A percentile compares a stretch with the other conserved stretches of the same genome.
These are phyloP conservation scores for Trichocomaceae sp. DNA, from an alignment of 2,329 filamentous ascomycete species.

Conservation along the genomic window DNA sequence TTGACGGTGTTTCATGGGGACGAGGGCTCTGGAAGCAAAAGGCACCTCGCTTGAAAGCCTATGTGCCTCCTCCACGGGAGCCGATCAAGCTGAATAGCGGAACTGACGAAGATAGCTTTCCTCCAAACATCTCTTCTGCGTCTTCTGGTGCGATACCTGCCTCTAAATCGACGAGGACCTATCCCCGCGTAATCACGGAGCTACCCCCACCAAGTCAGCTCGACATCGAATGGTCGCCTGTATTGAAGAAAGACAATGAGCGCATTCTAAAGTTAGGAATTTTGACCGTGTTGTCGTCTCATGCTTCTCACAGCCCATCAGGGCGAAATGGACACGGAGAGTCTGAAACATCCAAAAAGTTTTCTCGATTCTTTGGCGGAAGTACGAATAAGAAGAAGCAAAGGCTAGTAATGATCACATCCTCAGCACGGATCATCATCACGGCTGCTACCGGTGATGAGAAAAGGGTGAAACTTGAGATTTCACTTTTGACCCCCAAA, in stretches of 20 bases:
- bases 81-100: conserved; percentile 67
- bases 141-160: conserved; percentile 28
- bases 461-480: conserved; percentile 88
- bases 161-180: conserved; percentile 50
- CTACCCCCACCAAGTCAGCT: conserved; percentile 92
- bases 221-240: conserved; percentile 97
- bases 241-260: conserved; percentile 84
- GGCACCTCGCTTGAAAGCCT: conserved; percentile 77
- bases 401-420: conserved; percentile 89
- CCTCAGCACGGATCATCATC: conserved; percentile 79
- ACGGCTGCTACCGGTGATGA: conserved; percentile 89
- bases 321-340: conserved; percentile 58
- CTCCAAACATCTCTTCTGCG: conserved; percentile 37
- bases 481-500: conserved; percentile 71
- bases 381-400: conserved; percentile 89
- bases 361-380: conserved; percentile 88
- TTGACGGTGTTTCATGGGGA: conserved; percentile 79
- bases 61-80: conserved; percentile 69
- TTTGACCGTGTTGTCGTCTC: conserved; percentile 72
- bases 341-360: conserved; percentile 68
- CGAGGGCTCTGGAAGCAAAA: conserved; percentile 82
- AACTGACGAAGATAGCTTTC: conserved; percentile 33
- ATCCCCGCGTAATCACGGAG: conserved; percentile 83
- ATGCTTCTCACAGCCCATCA: conserved; percentile 66
- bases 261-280: conserved; percentile 92